These are phyloP conservation scores for Penicillium corylophilum DNA, from an alignment of 2,329 filamentous ascomycete species.

Conservation along the genomic window DNA sequence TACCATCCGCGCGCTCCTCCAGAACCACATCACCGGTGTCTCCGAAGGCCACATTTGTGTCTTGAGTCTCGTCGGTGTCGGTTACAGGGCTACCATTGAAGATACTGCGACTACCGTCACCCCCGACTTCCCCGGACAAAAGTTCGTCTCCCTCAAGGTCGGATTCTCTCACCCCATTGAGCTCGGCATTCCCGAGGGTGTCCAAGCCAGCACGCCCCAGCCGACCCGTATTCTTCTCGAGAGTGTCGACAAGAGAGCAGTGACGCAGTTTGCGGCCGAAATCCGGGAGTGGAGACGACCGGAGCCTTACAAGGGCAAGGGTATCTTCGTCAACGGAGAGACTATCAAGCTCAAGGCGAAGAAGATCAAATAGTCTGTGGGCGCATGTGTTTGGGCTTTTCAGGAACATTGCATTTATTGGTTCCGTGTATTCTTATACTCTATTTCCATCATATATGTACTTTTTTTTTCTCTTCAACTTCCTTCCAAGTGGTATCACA, in stretches of 20 bases:
- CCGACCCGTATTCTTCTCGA: constrained; percentile 90
- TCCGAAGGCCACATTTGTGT: constrained; percentile 96
- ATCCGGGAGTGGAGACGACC: constrained; percentile 87
- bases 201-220: constrained; percentile 83
- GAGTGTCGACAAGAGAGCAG: constrained; percentile 77
- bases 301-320: constrained; percentile 99
- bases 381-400: constrained; percentile 22
- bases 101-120: constrained; percentile 65
- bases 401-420: constrained; percentile 25
- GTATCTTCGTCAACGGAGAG: constrained; percentile 96
- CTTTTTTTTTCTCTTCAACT: constrained; percentile 17
- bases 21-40: constrained; percentile 88
- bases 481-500: constrained; percentile 32
- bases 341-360: constrained; percentile 98
- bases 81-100: constrained; percentile 88
- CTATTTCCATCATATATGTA: constrained; percentile 20
- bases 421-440: constrained; percentile 27
- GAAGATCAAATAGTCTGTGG: constrained; percentile 74
- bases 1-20: constrained; percentile 84
- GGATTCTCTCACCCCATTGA: constrained; percentile 97
- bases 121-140: constrained; percentile 73
- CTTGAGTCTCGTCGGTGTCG: constrained; percentile 88
- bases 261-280: constrained; percentile 87
- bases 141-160: constrained; percentile 90
- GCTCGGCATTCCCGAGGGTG: constrained; percentile 74